Evolutionary conservation across 2,329 filamentous ascomycete genomes (phyloP).

Genomic region (Chrysoporthe austroafricana): DNA sequence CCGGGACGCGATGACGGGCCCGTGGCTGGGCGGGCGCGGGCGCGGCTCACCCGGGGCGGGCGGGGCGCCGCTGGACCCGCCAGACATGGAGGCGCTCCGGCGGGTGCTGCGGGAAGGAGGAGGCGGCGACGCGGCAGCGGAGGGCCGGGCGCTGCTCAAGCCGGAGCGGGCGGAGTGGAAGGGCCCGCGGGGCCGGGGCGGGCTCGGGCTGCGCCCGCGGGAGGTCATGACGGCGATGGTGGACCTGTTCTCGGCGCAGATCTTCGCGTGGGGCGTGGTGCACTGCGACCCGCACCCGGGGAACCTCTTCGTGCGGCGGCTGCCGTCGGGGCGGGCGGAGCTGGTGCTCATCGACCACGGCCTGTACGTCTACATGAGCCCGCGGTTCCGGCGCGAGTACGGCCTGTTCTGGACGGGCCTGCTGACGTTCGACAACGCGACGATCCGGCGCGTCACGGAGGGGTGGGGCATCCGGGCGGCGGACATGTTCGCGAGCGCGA

Average conservation of each 20-base stretch:
- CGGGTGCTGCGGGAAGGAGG: constrained; percentile 50
- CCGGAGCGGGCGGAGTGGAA: constrained; percentile 80
- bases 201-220: constrained; percentile 79
- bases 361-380: constrained; percentile 89
- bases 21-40: constrained; percentile 79
- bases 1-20: constrained; percentile 75
- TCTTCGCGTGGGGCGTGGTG: constrained; percentile 94
- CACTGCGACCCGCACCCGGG: constrained; percentile 98
- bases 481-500: constrained; percentile 90
- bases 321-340: constrained; percentile 81
- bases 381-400: constrained; percentile 84
- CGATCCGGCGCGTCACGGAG: constrained; percentile 71
- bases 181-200: constrained; percentile 72
- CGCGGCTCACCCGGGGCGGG: constrained; percentile 78
- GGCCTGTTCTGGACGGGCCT: constrained; percentile 90
- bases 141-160: constrained; percentile 70
- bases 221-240: constrained; percentile 97
- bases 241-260: constrained; percentile 94
- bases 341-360: constrained; percentile 97
- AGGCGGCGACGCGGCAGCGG: constrained; percentile 37
- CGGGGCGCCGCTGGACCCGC: constrained; percentile 61
- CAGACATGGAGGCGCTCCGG: constrained; percentile 52
- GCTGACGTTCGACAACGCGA: constrained; percentile 88
- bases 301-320: constrained; percentile 92
- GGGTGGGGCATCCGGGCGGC: constrained; percentile 88